Evolutionary conservation across 805 yeast genomes (phyloP), one percentile per base, ranked within the genome.

Genomic region (Cyberlindnera samutprakarnensis): DNA sequence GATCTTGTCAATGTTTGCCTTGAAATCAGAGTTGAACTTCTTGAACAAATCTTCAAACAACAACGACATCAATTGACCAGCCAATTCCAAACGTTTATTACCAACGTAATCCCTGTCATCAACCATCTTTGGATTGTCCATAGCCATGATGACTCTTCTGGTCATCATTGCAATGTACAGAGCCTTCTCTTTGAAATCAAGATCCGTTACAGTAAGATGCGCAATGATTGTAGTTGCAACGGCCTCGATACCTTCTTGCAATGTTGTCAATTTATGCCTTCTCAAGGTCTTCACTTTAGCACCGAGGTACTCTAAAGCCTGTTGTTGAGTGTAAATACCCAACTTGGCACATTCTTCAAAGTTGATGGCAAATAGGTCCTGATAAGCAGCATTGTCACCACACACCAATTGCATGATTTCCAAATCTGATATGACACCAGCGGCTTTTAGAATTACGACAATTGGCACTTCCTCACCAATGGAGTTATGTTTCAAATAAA

Each of bases 31-130:
- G 62, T 92, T 92, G 64, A 92, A 92, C 52, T 92, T 92, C 54
- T 92, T 92, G 70, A 92, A 92, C 60, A 92, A 71, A 72, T 92
- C 98, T 64, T 92, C 98, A 56, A 92, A 92, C 40, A 92, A 62
- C 43, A 92, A 66, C 6, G 97, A 86, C 85, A 92, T 84, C 54
- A 92, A 69, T 60, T 92, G 98, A 36, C 98, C 98, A 1, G 98
- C 98, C 53, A 92, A 66, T 62, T 92, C 98, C 43, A 92, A 68
- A 61, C 98, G 82, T 59, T 92, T 92, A 62, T 90, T 90, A 66
- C 98, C 98, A 27, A 92, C 97, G 53, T 92, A 92, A 64, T 92
- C 98, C 60, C 97, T 77, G 59, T 92, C 98, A 52, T 92, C 98
- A n/a, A 92, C 95, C 79, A 86, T 78, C 44, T 78, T 77, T 7